Conservation (phyloP, 257 asterid genomes). For the Lycium ferocissimum region DNA sequence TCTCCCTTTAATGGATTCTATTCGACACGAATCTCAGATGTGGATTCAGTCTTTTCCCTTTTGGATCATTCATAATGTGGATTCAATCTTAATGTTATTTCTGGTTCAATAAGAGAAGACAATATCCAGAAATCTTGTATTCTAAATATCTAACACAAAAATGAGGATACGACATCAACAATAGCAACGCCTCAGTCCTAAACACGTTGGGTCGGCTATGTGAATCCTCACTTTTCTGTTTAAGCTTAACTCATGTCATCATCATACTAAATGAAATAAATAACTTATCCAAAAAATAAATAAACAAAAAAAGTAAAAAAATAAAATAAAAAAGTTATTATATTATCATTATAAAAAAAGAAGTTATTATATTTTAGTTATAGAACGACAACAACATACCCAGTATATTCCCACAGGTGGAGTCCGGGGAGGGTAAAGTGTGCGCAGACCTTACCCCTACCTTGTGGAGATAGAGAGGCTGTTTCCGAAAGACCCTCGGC, state of each 20-base stretch:
- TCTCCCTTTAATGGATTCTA: neutral
- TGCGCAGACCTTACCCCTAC: no score
- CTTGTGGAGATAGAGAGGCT: no score
- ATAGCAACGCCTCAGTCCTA: neutral
- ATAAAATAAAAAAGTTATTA: no score
- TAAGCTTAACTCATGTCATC: slow-evolving; percentile 10
- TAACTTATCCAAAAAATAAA: neutral
- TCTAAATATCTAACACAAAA: neutral
- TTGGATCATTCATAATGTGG: neutral
- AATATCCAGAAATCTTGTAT: neutral
- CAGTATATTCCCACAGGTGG: no score
- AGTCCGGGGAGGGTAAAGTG: no score
- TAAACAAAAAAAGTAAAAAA: no score
- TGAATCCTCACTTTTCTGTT: neutral
- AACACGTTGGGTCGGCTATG: neutral
- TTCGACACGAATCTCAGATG: neutral
- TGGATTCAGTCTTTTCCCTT: slow-evolving; percentile 11
- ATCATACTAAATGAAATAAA: neutral
- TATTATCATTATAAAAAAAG: no score
- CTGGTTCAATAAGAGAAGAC: slow-evolving; percentile 6
- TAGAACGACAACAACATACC: no score
- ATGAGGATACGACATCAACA: neutral
- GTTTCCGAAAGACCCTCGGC: no score
- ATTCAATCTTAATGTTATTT: neutral
- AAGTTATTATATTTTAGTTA: no score